These are phyloP conservation scores for Leucosporidium creatinivorum DNA, from an alignment of 768 basidiomycete species.

Conservation along the genomic window DNA sequence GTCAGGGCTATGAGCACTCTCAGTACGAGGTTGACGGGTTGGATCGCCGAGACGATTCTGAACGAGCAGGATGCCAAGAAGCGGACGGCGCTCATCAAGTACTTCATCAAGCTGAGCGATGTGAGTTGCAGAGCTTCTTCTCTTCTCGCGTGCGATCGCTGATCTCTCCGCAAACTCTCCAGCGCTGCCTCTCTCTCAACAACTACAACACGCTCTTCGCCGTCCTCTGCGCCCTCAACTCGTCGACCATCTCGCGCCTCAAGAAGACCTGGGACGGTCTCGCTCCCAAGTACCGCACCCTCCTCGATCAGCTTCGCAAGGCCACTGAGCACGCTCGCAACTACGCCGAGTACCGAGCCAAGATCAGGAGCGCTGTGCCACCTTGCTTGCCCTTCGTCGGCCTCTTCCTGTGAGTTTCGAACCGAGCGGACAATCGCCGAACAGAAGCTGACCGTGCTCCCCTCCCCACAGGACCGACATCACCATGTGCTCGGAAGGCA, in stretches of 20 bases:
- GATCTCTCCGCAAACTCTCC: slow-evolving; percentile 16
- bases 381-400: slow-evolving; percentile 95
- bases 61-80: slow-evolving; percentile 83
- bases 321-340: slow-evolving; percentile 87
- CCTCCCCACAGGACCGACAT: slow-evolving; percentile 46
- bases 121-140: slow-evolving; percentile 50
- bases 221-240: slow-evolving; percentile 88
- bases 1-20: slow-evolving; percentile 77
- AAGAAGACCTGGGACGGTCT: slow-evolving; percentile 89
- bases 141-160: not conserved
- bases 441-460: not conserved
- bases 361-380: slow-evolving; percentile 75
- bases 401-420: slow-evolving; percentile 1
- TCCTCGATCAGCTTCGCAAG: slow-evolving; percentile 70
- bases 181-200: slow-evolving; percentile 75
- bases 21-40: slow-evolving; percentile 88
- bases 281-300: slow-evolving; percentile 70
- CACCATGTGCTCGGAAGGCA: slow-evolving; percentile 72
- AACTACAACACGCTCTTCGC: slow-evolving; percentile 92
- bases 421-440: not conserved
- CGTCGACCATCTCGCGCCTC: slow-evolving; percentile 84
- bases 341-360: slow-evolving; percentile 81
- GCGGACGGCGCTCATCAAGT: slow-evolving; percentile 69
- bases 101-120: slow-evolving; percentile 87
- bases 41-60: slow-evolving; percentile 90